phyloP scores from a whole-genome alignment of 2,329 filamentous ascomycete genomes.

The Paradendryphiella salina region DNA sequence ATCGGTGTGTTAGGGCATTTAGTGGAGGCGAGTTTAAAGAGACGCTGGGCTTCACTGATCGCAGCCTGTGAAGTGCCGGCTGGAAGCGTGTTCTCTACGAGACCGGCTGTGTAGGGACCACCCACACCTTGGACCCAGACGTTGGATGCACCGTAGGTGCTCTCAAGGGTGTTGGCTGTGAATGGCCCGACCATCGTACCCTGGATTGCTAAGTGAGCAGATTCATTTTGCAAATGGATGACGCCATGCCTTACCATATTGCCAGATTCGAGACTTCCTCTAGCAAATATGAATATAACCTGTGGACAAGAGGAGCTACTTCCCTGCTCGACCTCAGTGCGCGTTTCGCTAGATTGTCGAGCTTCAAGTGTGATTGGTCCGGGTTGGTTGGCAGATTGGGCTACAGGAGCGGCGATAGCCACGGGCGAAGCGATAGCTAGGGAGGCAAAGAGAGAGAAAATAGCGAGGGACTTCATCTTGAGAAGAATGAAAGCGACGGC shows the following conservation, averaged over 20 bases:
- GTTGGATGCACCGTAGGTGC: conserved; percentile 12
- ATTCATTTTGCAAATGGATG: neutral
- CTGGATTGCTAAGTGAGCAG: neutral
- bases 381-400: neutral
- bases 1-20: conserved; percentile 46
- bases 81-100: conserved; percentile 39
- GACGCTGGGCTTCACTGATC: conserved; percentile 36
- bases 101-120: conserved; percentile 37
- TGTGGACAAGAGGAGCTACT: conserved; percentile 18
- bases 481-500: neutral
- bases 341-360: conserved; percentile 11
- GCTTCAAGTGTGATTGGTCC: conserved; percentile 1
- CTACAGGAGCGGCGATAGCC: neutral
- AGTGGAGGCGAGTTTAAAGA: conserved; percentile 41
- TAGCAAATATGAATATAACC: conserved; percentile 27
- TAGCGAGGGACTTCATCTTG: conserved; percentile 10
- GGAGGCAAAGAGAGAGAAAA: conserved; percentile 3
- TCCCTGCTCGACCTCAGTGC: conserved; percentile 22
- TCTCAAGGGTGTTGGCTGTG: conserved; percentile 17
- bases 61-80: conserved; percentile 36
- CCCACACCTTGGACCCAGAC: conserved; percentile 37
- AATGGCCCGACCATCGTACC: conserved; percentile 8
- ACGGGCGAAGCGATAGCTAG: conserved; percentile 5
- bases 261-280: conserved; percentile 22
- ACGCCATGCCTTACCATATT: conserved; percentile 20